Base-by-base conservation (phyloP, 257 asterid genomes). In the Solanum bulbocastanum region DNA sequence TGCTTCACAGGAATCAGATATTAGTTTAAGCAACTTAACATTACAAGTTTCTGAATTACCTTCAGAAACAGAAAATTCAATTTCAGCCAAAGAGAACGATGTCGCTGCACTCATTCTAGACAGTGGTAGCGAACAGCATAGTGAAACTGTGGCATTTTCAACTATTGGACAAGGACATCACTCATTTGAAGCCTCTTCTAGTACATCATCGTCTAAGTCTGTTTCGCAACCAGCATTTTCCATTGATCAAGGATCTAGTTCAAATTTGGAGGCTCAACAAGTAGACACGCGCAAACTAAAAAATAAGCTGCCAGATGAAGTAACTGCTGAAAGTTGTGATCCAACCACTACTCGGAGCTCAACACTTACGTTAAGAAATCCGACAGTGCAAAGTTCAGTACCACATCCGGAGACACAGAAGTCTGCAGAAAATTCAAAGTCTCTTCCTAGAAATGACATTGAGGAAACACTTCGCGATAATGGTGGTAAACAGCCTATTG, bases 391-490 rank as follows among this genome's bases (percentile, higher is more conserved):
- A 49, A 82, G 4, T 49, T 82, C 86, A 82, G 71, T 32, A 22
- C 39, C 88, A 86, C 27, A 86, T 86, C n/a, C 52, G 18, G 15
- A 25, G 37, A 69, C 83, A 44, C 33, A 72, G 20, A 46, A 44
- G 56, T 32, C 81, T 68, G 87, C 81, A 68, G 82, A 85, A 68
- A 68, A 46, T n/a, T 20, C 87, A 30, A 33, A 25, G 25, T 46
- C 71, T 62, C 60, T 74, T 8, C 90, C 90, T 46, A 91, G 44
- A 7, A 81, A 33, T n/a, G 68, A 44, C 27, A 79, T 33, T 76
- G 20, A 6, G 11, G 94, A 89, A 87, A 35, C 87, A 23, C 49
- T 69, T 66, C 86, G 83, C 25, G 83, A 11, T n/a, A 60, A 18
- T 40, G 23, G 18, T 65, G 72, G 72, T 65, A n/a, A 65, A 65